Percentiles rank a stretch among this genome's conserved stretches.
These are phyloP conservation scores for Yarrowia sp. DNA, from an alignment of 805 yeast species.

Conservation along the genomic window DNA sequence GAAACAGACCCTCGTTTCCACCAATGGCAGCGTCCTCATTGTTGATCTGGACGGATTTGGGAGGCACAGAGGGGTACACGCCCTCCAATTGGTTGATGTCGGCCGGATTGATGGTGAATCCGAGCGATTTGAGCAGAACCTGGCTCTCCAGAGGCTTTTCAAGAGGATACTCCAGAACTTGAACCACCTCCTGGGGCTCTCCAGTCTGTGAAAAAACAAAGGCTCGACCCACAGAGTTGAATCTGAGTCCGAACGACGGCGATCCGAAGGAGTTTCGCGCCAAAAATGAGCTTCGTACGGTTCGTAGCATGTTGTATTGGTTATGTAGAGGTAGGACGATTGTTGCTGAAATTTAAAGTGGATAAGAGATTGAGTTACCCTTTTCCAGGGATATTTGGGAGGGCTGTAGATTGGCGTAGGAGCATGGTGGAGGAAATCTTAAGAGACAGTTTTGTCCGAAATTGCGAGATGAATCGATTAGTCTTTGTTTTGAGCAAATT, in stretches of 20 bases:
- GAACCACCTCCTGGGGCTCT: neutral
- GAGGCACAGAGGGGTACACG: slow-evolving; percentile 76
- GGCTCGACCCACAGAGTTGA: slow-evolving; percentile 1
- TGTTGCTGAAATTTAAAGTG: neutral
- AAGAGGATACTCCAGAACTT: neutral
- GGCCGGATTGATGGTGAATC: slow-evolving; percentile 86
- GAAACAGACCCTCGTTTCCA: slow-evolving; percentile 92
- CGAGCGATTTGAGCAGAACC: slow-evolving; percentile 64
- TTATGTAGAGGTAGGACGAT: neutral
- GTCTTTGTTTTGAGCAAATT: too few species aligned
- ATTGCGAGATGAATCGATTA: neutral
- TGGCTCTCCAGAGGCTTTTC: slow-evolving; percentile 33
- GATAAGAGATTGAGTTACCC: slow-evolving; percentile 6
- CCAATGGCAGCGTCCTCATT: slow-evolving; percentile 67
- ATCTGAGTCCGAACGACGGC: neutral
- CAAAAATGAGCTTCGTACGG: neutral
- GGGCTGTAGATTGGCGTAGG: too few species aligned
- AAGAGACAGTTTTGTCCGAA: neutral
- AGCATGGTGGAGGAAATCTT: neutral
- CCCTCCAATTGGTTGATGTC: slow-evolving; percentile 86
- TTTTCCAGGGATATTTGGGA: too few species aligned
- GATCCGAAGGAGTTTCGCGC: neutral
- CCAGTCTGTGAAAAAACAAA: slow-evolving; percentile 9
- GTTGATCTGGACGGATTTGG: slow-evolving; percentile 46
- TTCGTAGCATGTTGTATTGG: neutral